phyloP scores from a whole-genome alignment of 2,329 filamentous ascomycete species.

The Blumeria hordei region DNA sequence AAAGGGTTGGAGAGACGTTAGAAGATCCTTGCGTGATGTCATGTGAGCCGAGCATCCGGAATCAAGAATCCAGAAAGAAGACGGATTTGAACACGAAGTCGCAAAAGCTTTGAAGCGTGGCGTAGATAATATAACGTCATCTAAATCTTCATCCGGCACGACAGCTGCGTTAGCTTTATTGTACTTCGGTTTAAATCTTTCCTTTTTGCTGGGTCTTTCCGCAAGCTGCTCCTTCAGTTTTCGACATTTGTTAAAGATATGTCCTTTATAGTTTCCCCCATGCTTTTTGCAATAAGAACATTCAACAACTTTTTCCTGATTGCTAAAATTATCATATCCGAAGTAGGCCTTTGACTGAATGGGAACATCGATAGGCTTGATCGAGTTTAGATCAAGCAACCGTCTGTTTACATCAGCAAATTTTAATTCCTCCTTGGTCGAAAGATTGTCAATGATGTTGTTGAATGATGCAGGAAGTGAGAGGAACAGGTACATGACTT shows the following conservation, averaged over 20 bases:
- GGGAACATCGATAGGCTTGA: background rate
- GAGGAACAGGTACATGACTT: background rate
- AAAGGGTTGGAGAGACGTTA: background rate
- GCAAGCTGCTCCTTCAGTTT: background rate
- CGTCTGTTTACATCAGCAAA: background rate
- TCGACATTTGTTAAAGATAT: background rate
- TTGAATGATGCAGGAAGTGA: too few species aligned
- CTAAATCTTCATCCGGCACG: background rate
- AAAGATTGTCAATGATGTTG: background rate
- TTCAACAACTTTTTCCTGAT: background rate
- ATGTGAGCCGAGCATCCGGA: background rate
- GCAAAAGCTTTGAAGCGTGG: background rate
- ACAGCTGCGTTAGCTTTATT: background rate
- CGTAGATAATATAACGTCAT: background rate
- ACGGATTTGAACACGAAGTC: background rate
- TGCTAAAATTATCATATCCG: background rate
- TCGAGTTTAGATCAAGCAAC: background rate
- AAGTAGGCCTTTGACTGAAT: background rate
- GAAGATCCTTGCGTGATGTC: background rate
- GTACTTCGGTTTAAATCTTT: background rate
- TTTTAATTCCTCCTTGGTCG: background rate
- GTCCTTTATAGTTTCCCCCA: background rate
- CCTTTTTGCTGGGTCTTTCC: background rate
- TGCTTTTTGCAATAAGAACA: background rate
- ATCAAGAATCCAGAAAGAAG: conserved; percentile 1